Evolutionary conservation across 805 yeast genomes (phyloP).

Genomic region (Saccharomyces eubayanus): DNA sequence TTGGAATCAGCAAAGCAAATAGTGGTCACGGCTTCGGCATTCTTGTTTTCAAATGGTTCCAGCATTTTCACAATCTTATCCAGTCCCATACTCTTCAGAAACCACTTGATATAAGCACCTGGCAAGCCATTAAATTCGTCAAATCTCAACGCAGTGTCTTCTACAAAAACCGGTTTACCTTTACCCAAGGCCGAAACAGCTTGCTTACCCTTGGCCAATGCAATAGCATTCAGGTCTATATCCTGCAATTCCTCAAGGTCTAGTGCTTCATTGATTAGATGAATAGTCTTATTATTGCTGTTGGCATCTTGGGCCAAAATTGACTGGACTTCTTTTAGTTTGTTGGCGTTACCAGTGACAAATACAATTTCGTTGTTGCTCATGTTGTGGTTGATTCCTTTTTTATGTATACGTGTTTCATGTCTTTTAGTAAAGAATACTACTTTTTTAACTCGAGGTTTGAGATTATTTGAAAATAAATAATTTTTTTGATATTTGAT

Average conservation of each 20-base stretch:
- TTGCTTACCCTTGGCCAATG: slow-evolving; percentile 62
- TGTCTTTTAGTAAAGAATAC: not conserved
- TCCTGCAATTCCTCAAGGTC: slow-evolving; percentile 94
- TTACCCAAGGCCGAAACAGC: slow-evolving; percentile 54
- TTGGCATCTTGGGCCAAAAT: slow-evolving; percentile 42
- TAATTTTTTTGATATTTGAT: not conserved
- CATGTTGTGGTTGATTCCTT: not conserved
- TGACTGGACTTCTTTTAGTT: slow-evolving; percentile 74
- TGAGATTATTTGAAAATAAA: not conserved
- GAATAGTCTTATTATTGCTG: slow-evolving; percentile 20
- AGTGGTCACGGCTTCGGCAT: slow-evolving; percentile 84
- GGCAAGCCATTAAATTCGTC: slow-evolving; percentile 78
- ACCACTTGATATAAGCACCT: slow-evolving; percentile 96
- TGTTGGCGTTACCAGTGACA: slow-evolving; percentile 85
- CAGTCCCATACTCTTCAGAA: slow-evolving; percentile 64
- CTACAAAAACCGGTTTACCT: slow-evolving; percentile 80
- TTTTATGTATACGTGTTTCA: not conserved
- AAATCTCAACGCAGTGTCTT: slow-evolving; percentile 87
- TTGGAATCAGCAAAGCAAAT: slow-evolving; percentile 87
- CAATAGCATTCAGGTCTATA: slow-evolving; percentile 64
- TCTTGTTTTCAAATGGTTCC: slow-evolving; percentile 70
- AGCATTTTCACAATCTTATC: slow-evolving; percentile 72
- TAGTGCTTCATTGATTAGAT: slow-evolving; percentile 51
- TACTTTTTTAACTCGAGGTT: not conserved
- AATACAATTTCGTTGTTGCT: slow-evolving; percentile 41